Percentiles rank a stretch among this genome's conserved stretches.
These are phyloP conservation scores for Xylaria acuta DNA, from an alignment of 495 filamentous ascomycete genomes.

Conservation along the genomic window DNA sequence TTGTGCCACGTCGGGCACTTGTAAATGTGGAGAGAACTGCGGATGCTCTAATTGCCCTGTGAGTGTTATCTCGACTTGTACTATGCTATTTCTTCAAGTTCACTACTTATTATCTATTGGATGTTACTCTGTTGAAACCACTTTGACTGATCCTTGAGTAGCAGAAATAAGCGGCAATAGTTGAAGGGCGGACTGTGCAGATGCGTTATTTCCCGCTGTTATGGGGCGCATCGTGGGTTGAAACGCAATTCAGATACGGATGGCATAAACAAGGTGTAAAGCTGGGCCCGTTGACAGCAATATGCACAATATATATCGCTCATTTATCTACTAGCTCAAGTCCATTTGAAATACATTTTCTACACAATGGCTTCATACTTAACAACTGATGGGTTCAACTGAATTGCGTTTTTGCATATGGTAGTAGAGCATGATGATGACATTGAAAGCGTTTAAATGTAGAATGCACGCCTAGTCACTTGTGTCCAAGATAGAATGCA, in stretches of 20 bases:
- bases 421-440: too few species aligned
- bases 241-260: not conserved
- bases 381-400: not conserved
- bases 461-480: too few species aligned
- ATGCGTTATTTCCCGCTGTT: not conserved
- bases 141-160: not conserved
- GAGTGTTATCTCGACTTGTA: constrained; percentile 4
- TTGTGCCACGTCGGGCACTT: constrained; percentile 38
- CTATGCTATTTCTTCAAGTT: not conserved
- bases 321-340: not conserved
- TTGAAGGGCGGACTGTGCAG: too few species aligned
- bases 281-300: not conserved
- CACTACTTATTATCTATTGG: too few species aligned
- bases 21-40: constrained; percentile 38
- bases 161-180: not conserved
- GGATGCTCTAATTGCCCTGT: constrained; percentile 41
- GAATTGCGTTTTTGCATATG: too few species aligned
- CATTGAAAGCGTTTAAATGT: too few species aligned
- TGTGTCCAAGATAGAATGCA: not conserved
- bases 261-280: not conserved
- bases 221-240: not conserved
- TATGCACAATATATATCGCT: not conserved
- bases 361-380: not conserved
- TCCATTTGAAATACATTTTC: not conserved
- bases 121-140: not conserved